Evolutionary conservation across 805 yeast genomes (phyloP), one percentile per base, ranked within the genome.

Genomic region (Lachancea thermotolerans): DNA sequence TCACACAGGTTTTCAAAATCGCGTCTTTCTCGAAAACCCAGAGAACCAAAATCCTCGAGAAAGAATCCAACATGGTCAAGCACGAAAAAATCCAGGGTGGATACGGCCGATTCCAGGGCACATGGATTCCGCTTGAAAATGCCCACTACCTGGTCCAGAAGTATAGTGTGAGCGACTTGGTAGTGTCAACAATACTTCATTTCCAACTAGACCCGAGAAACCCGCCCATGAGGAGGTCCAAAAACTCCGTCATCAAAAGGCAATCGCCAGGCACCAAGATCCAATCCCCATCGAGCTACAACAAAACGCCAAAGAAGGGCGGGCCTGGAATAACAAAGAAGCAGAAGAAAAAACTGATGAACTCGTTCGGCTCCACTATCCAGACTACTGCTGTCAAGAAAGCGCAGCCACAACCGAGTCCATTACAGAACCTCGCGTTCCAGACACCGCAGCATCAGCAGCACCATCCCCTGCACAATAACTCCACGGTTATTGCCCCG

Each of bases 71-170:
- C 57, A 73, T 70, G 41, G 80, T 82, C 39, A 70, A 72, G 70
- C 90, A 85, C 57, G 86, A 84, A 60, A 85, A 84, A 60, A 78
- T 85, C 48, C 93, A 84, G 61, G 95, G 93, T 53, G 95, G 95
- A 7, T 83, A 83, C 60, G 93, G 93, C 10, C 67, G 88, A 42
- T 85, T 83, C 58, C 93, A 85, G 65, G 95, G 95, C 4, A 84
- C 95, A 1, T 85, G 93, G 93, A 79, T 85, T 34, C 93, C 95
- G 0, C 59, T 85, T 35, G 73, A 71, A 2, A 76, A 78, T 50
- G 91, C 91, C 2, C 71, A 71, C 37, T 71, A 76, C 39, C 68
- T 82, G 53, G 81, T 80, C 3, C 67, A 71, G 37, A 70, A 69
- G 39, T 73, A 77, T 52, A 74, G 73, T 1, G 76, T 79, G 15